phyloP scores from a whole-genome alignment of 257 asterid species.

The Coffea eugenioides region DNA sequence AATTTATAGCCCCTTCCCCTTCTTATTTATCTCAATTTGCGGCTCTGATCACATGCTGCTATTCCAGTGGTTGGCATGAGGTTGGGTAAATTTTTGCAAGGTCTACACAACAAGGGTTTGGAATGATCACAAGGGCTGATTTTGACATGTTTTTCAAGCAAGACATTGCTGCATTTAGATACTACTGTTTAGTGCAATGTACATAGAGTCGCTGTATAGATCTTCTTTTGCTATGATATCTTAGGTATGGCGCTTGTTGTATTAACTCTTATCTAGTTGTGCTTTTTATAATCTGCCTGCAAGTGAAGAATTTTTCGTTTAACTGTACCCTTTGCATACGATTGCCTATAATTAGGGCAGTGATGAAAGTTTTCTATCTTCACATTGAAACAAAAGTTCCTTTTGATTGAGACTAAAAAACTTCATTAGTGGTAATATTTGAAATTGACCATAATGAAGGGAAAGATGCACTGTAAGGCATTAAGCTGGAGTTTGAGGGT shows the following conservation, averaged over 20 bases:
- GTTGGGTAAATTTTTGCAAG: not conserved
- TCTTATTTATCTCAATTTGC: not conserved
- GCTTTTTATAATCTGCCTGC: no score
- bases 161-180: not conserved
- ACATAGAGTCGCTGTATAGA: not conserved
- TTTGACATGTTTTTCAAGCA: not conserved
- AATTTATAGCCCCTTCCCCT: not conserved
- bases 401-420: no score
- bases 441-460: not conserved
- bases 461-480: not conserved
- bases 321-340: not conserved
- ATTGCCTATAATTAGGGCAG: not conserved
- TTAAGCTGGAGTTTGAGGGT: not conserved
- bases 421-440: not conserved
- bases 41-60: not conserved
- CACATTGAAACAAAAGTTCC: not conserved
- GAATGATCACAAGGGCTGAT: conserved; percentile 1
- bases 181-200: no score
- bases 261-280: not conserved
- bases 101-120: not conserved
- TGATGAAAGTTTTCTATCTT: not conserved
- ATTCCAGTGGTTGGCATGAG: not conserved
- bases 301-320: not conserved
- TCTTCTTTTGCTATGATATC: not conserved
- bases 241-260: not conserved